Evolutionary conservation across 2,329 filamentous ascomycete genomes (phyloP), one percentile per base, ranked within the genome.

Genomic region (Cordyceps fumosorosea): DNA sequence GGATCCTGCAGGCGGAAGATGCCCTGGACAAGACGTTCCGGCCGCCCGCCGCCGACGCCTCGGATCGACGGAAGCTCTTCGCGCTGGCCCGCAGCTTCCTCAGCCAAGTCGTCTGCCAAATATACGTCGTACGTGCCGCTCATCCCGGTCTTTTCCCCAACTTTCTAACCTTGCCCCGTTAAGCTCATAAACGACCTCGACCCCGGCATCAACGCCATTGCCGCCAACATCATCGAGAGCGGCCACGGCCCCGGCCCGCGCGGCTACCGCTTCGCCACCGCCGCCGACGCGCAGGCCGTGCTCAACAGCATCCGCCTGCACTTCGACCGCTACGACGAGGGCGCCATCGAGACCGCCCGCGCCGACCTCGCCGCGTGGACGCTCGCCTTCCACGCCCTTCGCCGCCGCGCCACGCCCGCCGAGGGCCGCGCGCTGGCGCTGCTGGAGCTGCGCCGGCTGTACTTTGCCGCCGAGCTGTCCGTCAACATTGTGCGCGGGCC

Each of bases 251-350:
- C 59, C 20, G 52, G 59, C 32, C 59, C 59, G 12, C 59, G 59
- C 8, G 59, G 59, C 18, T 62, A 62, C 34, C 59, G 59, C 48
- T 63, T 63, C 61, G 47, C 37, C 6, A 58, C 48, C 42, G 32
- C 56, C 22, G 37, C 40, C n/a, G 56, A 63, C 18, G 62, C 62
- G 8, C 45, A 60, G n/a, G 42, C 37, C 5, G 57, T 52, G 12
- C 57, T 63, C 24, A 63, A 54, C 45, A 56, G 56, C 26, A 56
- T 63, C 18, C 62, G 62, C 11, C 51, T 63, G 12, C 56, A 60
- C 26, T 63, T 63, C 47, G 62, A 63, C 37, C 45, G 26, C 20
- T 61, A 60, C 47, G 53, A 61, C 14, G 51, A 58, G 26, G 51
- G 52, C 5, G 56, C 52, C 8, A 53, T 60, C 5, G 40, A 52